Evolutionary conservation across 2,329 filamentous ascomycete species (phyloP).

Genomic region (Neospermospora avenae): DNA sequence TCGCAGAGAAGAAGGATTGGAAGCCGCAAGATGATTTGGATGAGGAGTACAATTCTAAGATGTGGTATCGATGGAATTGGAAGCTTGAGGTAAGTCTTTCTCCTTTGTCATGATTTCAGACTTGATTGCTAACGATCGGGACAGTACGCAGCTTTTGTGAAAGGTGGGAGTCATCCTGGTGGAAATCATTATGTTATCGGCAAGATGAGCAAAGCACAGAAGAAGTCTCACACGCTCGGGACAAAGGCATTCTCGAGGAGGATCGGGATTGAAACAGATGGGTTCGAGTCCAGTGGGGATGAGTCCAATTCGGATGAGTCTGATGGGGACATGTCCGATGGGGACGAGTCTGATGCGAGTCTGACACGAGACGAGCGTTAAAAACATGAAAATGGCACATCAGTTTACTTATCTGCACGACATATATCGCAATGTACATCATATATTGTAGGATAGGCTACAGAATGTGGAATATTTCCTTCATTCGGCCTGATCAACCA

Average conservation of each 20-base stretch:
- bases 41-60: neutral
- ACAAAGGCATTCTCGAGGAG: neutral
- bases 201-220: constrained; percentile 14
- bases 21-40: constrained; percentile 11
- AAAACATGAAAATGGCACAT: too few species aligned
- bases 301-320: neutral
- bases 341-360: too few species aligned
- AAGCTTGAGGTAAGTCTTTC: constrained; percentile 15
- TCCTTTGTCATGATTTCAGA: neutral
- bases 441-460: neutral
- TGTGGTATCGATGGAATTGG: constrained; percentile 23
- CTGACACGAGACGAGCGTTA: too few species aligned
- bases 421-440: neutral
- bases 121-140: neutral
- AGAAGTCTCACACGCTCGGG: neutral
- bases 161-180: constrained; percentile 12
- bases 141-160: constrained; percentile 13
- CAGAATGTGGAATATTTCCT: too few species aligned
- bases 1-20: constrained; percentile 11
- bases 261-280: neutral
- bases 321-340: too few species aligned
- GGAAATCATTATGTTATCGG: constrained; percentile 14
- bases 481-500: too few species aligned
- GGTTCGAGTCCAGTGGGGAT: neutral
- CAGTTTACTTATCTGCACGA: too few species aligned